Evolutionary conservation across 2,329 filamentous ascomycete species (phyloP).

Genomic region (Dactylellina parvicollis): DNA sequence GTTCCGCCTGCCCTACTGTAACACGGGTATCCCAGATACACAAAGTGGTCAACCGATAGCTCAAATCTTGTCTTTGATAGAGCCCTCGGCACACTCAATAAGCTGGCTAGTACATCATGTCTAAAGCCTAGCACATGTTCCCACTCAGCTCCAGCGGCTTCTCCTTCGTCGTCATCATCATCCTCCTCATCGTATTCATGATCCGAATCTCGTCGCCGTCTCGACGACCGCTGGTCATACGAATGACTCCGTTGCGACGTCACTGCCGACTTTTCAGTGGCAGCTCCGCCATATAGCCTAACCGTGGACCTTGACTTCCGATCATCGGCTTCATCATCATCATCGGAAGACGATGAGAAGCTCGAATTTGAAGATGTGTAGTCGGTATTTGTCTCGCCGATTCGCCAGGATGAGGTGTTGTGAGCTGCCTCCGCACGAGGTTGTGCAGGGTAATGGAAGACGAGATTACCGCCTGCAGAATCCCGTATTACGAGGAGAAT

Average conservation of each 20-base stretch:
- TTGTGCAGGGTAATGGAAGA: constrained; percentile 84
- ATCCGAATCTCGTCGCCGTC: constrained; percentile 51
- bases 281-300: constrained; percentile 48
- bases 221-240: constrained; percentile 43
- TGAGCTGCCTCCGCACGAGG: constrained; percentile 62
- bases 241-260: constrained; percentile 53
- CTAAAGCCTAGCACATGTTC: constrained; percentile 78
- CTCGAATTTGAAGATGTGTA: constrained; percentile 60
- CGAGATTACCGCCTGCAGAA: constrained; percentile 80
- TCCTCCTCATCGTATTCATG: constrained; percentile 60
- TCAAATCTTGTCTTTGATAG: constrained; percentile 87
- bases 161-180: constrained; percentile 64
- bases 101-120: constrained; percentile 79
- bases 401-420: constrained; percentile 55
- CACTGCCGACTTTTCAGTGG: constrained; percentile 53
- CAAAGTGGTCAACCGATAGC: constrained; percentile 79
- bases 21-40: constrained; percentile 83
- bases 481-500: constrained; percentile 80
- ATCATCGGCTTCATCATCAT: constrained; percentile 58
- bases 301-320: constrained; percentile 59
- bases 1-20: constrained; percentile 80
- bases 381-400: constrained; percentile 60
- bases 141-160: constrained; percentile 64
- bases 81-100: constrained; percentile 77
- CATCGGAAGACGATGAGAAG: constrained; percentile 55